Evolutionary conservation across 345 rosid genomes (phyloP).

Genomic region (Litchi chinensis): DNA sequence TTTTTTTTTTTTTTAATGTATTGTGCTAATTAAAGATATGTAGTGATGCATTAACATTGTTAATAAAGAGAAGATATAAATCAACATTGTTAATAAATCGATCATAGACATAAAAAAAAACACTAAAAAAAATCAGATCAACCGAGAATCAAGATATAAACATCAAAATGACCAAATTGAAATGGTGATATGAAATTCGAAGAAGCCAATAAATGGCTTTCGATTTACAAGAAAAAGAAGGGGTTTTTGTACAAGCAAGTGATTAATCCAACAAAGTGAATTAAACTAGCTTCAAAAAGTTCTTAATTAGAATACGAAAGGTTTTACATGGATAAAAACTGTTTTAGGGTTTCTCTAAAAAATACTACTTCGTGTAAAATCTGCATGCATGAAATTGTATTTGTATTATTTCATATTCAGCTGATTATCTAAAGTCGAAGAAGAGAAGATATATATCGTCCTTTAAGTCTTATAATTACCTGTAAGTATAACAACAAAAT

Average conservation of each 20-base stretch:
- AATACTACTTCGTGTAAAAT: neutral
- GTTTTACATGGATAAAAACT: neutral
- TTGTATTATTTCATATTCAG: neutral
- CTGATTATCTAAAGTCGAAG: neutral
- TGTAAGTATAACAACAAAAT: no score
- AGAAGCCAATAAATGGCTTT: no score
- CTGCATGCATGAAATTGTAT: neutral
- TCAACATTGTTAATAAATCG: no score
- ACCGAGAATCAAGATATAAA: no score
- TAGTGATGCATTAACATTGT: no score
- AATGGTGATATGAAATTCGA: neutral
- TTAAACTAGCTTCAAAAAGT: neutral
- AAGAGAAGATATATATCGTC: neutral
- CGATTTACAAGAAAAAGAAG: neutral
- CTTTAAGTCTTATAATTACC: neutral
- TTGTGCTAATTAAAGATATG: no score
- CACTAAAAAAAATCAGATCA: no score
- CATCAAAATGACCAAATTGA: no score
- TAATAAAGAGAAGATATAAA: no score
- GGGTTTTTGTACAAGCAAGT: neutral
- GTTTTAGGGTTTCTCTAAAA: neutral
- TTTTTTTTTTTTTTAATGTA: no score
- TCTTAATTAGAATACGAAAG: neutral
- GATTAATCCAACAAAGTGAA: no score
- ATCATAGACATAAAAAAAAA: no score